Evolutionary conservation across 108 stramenopile genomes (phyloP), one percentile per base, ranked within the genome.

Genomic region (Schizochytrium sp.): DNA sequence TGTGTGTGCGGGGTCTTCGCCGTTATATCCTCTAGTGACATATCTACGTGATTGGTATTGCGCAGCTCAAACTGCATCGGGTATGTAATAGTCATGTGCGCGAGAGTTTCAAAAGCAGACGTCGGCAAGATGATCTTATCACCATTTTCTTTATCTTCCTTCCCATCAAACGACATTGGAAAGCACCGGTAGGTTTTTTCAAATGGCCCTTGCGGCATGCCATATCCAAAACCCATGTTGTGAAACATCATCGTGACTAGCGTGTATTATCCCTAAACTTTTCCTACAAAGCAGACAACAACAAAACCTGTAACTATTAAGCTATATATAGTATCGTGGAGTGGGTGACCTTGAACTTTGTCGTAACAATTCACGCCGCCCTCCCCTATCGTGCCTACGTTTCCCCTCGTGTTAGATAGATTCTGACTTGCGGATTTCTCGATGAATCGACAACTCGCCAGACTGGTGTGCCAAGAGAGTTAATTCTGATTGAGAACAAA

Each of bases 41-140:
- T 49, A 53, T 83, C 76, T n/a, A 17, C n/a, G 76, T 55, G 55
- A 47, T 49, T n/a, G 47, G 49, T 53, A 3, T 83, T 83, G 72
- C 92, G 90, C 57, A 97, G 92, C 61, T 95, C 94, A 87, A 98
- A 98, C 13, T 97, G 93, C 97, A 98, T 97, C 89, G 97, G 97
- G 93, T 98, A 98, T 46, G 88, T 72, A n/a, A 92, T 89, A 58
- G 40, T 89, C 92, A 94, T 93, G 15, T 93, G 94, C n/a, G 98
- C 97, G 61, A 99, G 92, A 46, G 96, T 95, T 89, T 99, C 98
- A 83, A 99, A 96, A 4, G 99, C 98, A 15, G 97, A 98, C 3
- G 98, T 96, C 3, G 99, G 99, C 72, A 99, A 92, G 41, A 98
- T 91, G 56, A 99, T 98, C 93, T 99, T 99, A 93, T 99, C 99